These are phyloP conservation scores for Tuber borchii DNA, from an alignment of 495 filamentous ascomycete species.

Conservation along the genomic window DNA sequence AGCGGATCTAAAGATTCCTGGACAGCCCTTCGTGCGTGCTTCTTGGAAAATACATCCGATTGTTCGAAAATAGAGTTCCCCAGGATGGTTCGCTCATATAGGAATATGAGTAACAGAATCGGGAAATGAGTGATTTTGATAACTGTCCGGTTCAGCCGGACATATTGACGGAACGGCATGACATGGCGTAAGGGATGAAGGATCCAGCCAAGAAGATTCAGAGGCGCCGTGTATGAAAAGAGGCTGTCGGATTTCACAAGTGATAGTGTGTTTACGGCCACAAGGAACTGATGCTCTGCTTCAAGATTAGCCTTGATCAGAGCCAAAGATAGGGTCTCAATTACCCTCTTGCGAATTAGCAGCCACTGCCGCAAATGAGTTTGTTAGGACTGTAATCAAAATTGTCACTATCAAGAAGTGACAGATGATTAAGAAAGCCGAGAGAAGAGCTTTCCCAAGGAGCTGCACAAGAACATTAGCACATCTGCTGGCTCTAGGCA, in stretches of 20 bases:
- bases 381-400: conserved; percentile 83
- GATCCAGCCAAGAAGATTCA: conserved; percentile 82
- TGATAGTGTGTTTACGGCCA: conserved; percentile 88
- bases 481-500: background rate
- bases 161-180: conserved; percentile 70
- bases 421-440: conserved; percentile 81
- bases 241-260: conserved; percentile 94
- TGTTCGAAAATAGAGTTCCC: conserved; percentile 64
- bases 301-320: background rate
- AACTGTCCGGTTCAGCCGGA: conserved; percentile 72
- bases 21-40: background rate
- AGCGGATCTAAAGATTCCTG: background rate
- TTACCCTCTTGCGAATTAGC: conserved; percentile 74
- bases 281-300: conserved; percentile 55
- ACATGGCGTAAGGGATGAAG: conserved; percentile 70
- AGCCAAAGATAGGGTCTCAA: background rate
- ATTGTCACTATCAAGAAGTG: conserved; percentile 94
- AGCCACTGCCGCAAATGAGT: conserved; percentile 88
- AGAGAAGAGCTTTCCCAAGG: conserved; percentile 66
- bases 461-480: conserved; percentile 15
- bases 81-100: conserved; percentile 76
- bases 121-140: conserved; percentile 90
- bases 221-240: conserved; percentile 84
- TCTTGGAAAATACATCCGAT: conserved; percentile 58
- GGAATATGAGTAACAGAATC: conserved; percentile 72